Evolutionary conservation across 331 rosid species (phyloP).

Genomic region (Arachis monticola): DNA sequence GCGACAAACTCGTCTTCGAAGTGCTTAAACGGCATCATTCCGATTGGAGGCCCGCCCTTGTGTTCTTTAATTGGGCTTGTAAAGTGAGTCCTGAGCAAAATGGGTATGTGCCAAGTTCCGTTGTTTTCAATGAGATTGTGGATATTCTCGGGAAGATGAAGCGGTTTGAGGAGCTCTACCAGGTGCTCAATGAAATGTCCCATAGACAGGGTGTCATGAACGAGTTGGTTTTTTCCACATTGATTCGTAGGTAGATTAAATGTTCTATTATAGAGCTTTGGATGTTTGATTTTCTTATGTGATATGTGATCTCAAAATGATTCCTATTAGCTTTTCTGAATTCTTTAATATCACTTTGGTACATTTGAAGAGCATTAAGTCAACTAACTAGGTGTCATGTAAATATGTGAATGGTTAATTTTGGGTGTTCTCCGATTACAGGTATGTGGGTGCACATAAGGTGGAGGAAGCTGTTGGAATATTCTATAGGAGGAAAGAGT

Average conservation of each 20-base stretch:
- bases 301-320: no score
- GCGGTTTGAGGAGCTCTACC: constrained; percentile 55
- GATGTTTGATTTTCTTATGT: no score
- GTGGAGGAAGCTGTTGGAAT: constrained; percentile 62
- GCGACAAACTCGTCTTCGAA: constrained; percentile 55
- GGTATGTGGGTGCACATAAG: constrained; percentile 66
- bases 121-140: constrained; percentile 58
- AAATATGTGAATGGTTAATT: no score
- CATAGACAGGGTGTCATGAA: constrained; percentile 50
- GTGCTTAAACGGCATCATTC: constrained; percentile 68
- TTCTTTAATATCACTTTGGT: no score
- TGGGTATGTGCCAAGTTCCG: constrained; percentile 49
- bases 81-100: constrained; percentile 27
- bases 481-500: constrained; percentile 51
- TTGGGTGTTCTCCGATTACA: not conserved
- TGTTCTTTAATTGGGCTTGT: constrained; percentile 73
- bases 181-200: constrained; percentile 76
- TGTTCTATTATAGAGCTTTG: no score
- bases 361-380: no score
- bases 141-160: constrained; percentile 63
- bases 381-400: no score
- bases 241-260: constrained; percentile 49
- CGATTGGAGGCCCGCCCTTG: constrained; percentile 71
- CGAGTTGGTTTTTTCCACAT: constrained; percentile 47
- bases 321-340: no score